Evolutionary conservation across 1,284 basidiomycete species (phyloP).

Genomic region (Somion occarium): DNA sequence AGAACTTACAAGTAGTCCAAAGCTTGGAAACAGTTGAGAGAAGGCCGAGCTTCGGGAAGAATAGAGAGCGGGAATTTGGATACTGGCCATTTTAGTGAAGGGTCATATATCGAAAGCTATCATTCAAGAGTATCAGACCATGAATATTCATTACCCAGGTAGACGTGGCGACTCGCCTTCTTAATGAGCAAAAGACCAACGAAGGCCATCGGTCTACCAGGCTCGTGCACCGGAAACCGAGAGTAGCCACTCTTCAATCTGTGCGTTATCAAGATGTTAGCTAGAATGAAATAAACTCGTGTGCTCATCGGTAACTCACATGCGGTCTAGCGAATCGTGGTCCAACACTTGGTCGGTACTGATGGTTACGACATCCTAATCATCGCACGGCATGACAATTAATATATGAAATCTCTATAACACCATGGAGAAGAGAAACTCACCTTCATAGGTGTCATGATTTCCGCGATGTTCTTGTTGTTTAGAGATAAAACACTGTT

Average conservation of each 20-base stretch:
- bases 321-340: slow-evolving; percentile 70
- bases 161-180: slow-evolving; percentile 40
- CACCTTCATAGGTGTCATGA: slow-evolving; percentile 86
- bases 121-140: no score
- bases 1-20: slow-evolving; percentile 75
- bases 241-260: slow-evolving; percentile 85
- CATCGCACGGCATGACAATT: no score
- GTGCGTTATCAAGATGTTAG: neutral
- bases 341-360: slow-evolving; percentile 78
- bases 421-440: slow-evolving; percentile 10
- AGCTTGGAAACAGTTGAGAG: slow-evolving; percentile 84
- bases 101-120: slow-evolving; percentile 88
- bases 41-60: slow-evolving; percentile 86
- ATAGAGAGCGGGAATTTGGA: slow-evolving; percentile 73
- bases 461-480: slow-evolving; percentile 75
- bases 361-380: slow-evolving; percentile 74
- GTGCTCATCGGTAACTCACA: slow-evolving; percentile 37
- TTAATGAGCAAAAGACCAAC: slow-evolving; percentile 87
- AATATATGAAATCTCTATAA: no score
- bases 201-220: slow-evolving; percentile 73
- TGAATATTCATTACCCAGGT: no score
- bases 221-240: slow-evolving; percentile 87
- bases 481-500: slow-evolving; percentile 87
- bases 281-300: neutral
- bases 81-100: slow-evolving; percentile 73